Evolutionary conservation across 139 green algal genomes (phyloP), one percentile per base, ranked within the genome.

Genomic region (Edaphochlamys debaryana): DNA sequence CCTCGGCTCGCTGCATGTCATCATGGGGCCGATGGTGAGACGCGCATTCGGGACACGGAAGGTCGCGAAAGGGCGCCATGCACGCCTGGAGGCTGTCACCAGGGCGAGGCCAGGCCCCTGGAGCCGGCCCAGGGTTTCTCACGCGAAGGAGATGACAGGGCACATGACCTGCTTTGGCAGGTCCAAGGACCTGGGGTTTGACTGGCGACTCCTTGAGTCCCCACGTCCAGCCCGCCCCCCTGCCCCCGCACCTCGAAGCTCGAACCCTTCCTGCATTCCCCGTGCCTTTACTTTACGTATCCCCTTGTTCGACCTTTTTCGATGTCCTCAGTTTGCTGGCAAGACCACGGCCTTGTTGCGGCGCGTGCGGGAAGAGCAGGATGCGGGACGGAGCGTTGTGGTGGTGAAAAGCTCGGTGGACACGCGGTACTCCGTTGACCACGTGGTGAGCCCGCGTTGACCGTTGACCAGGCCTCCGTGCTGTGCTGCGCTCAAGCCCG

Each of bases 321-420:
- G 1, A 1, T 27, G 19, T 23, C 62, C 30, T n/a, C 40, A 81
- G 93, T 96, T 96, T 90, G 92, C 93, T 11, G 93, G 86, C 54
- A 96, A 96, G 77, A 94, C 89, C 37, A 96, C 86, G 5, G 87
- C 90, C 42, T 81, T 96, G 42, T 50, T 96, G 20, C 54, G 56
- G 7, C 89, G 89, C 30, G 87, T 95, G 27, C 76, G 76, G 13
- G 13, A 80, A 27, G 70, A 67, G 1, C 13, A 94, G 71, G 72
- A 32, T 8, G 72, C 67, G n/a, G 92, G 91, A 0, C 50, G 69
- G 29, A 60, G 29, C 0, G 90, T 96, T 5, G 69, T 88, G 9
- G 62, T 95, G 22, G 79, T 97, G 20, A 95, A 96, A 66, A 91
- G 79, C 27, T 34, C 41, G 45, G 90, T 92, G 54, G 94, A 97